These are phyloP conservation scores for Claviceps humidiphila DNA, from an alignment of 2,329 filamentous ascomycete species.

Conservation along the genomic window DNA sequence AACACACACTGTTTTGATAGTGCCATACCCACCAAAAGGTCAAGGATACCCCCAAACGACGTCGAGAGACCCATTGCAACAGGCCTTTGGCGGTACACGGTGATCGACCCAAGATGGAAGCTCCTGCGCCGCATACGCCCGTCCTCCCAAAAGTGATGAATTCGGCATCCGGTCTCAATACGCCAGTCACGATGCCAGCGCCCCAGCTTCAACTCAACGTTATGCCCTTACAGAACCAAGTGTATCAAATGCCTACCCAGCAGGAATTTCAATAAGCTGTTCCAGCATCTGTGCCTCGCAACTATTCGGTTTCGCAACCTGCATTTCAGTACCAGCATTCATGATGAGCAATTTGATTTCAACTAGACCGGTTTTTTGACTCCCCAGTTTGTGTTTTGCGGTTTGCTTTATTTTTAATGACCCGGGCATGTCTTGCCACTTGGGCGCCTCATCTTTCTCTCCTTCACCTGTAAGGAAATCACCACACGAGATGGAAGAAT, in stretches of 20 bases:
- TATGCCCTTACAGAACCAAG: conserved; percentile 2
- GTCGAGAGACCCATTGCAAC: conserved; percentile 42
- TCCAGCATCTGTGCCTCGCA: background rate
- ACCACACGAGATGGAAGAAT: background rate
- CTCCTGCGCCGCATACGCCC: conserved; percentile 18
- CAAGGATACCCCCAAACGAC: conserved; percentile 56
- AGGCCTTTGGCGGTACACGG: conserved; percentile 25
- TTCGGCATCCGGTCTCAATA: conserved; percentile 9
- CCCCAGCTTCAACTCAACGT: conserved; percentile 5
- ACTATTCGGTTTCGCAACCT: background rate
- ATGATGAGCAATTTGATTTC: conserved; percentile 3
- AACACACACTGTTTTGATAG: conserved; percentile 21
- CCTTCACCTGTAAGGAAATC: background rate
- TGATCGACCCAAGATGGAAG: conserved; percentile 34
- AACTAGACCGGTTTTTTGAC: background rate
- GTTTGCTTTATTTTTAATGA: background rate
- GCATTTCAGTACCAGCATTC: background rate
- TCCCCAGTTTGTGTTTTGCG: background rate
- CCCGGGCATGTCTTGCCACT: background rate
- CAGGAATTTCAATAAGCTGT: background rate
- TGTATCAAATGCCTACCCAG: conserved; percentile 1
- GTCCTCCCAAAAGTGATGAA: conserved; percentile 15
- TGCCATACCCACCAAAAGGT: conserved; percentile 61
- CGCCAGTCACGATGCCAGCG: conserved; percentile 2
- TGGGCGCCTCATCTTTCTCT: background rate